Conservation (phyloP, 1,284 basidiomycete genomes). For the Boletus mariae region DNA sequence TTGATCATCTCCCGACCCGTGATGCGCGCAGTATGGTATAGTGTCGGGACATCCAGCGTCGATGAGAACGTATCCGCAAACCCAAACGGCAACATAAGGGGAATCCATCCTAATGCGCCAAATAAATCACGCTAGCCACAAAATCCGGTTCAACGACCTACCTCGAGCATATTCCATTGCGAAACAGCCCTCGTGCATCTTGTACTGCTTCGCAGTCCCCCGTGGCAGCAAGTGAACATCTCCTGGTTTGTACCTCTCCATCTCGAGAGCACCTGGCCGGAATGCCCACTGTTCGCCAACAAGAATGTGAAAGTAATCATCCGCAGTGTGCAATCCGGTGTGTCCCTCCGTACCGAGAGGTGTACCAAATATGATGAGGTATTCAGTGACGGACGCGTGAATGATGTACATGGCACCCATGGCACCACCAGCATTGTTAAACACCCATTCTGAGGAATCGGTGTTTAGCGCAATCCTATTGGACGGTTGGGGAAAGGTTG, state of each 20-base stretch:
- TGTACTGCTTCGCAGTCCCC: conserved; percentile 92
- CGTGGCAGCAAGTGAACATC: conserved; percentile 81
- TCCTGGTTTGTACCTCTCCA: conserved; percentile 83
- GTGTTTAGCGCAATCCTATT: conserved; percentile 55
- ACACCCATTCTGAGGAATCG: conserved; percentile 83
- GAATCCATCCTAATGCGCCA: conserved; percentile 72
- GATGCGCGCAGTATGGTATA: conserved; percentile 77
- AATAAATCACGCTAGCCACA: neutral
- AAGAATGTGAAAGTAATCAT: conserved; percentile 97
- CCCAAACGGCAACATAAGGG: conserved; percentile 90
- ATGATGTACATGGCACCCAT: conserved; percentile 99
- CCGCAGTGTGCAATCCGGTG: conserved; percentile 89
- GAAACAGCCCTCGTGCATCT: conserved; percentile 94
- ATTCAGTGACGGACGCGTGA: conserved; percentile 91
- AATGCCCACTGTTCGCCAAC: conserved; percentile 93
- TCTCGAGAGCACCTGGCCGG: conserved; percentile 72
- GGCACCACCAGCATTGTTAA: conserved; percentile 97
- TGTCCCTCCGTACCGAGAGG: conserved; percentile 97
- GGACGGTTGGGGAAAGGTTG: conserved; percentile 51
- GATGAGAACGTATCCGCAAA: conserved; percentile 84
- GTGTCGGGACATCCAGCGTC: conserved; percentile 83
- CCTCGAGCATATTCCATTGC: conserved; percentile 94
- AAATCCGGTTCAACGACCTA: conserved; percentile 34
- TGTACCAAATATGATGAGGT: conserved; percentile 94
- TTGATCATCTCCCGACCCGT: conserved; percentile 80